Percentiles rank a stretch among this genome's conserved stretches.
Conservation (phyloP, 2,329 filamentous ascomycete genomes). For the Colletotrichum cordylinicola region DNA sequence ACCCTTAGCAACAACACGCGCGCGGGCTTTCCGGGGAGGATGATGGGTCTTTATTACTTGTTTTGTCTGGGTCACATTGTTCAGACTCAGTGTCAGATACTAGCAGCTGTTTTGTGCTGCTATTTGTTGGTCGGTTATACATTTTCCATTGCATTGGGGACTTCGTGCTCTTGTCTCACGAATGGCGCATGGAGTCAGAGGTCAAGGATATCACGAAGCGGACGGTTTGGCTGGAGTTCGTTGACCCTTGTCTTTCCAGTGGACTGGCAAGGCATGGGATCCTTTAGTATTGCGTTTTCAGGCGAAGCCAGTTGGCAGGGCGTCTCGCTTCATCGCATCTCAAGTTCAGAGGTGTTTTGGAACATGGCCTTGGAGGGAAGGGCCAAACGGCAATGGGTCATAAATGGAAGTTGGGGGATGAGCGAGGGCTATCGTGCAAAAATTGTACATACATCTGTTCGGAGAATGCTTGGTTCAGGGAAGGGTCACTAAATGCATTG, state of each 20-base stretch:
- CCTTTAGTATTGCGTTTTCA: conserved; percentile 1
- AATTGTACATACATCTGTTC: conserved; percentile 48
- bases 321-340: not conserved
- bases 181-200: conserved; percentile 48
- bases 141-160: conserved; percentile 17
- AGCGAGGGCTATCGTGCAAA: conserved; percentile 29
- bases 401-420: not conserved
- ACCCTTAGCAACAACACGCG: not conserved
- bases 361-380: not conserved
- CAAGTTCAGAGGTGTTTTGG: not conserved
- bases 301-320: not conserved
- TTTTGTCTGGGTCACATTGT: conserved; percentile 3
- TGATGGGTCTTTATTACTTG: conserved; percentile 1
- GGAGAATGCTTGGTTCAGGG: conserved; percentile 35
- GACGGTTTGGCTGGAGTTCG: conserved; percentile 43
- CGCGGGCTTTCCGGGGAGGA: not conserved
- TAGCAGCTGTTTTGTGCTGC: conserved; percentile 12
- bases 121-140: conserved; percentile 18
- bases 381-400: not conserved
- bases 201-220: conserved; percentile 35
- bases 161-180: conserved; percentile 33
- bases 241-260: conserved; percentile 22
- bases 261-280: conserved; percentile 3
- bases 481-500: conserved; percentile 32
- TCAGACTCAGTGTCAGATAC: conserved; percentile 13